These are phyloP conservation scores for Cicer bijugum DNA, from an alignment of 306 rosid species.

Conservation along the genomic window DNA sequence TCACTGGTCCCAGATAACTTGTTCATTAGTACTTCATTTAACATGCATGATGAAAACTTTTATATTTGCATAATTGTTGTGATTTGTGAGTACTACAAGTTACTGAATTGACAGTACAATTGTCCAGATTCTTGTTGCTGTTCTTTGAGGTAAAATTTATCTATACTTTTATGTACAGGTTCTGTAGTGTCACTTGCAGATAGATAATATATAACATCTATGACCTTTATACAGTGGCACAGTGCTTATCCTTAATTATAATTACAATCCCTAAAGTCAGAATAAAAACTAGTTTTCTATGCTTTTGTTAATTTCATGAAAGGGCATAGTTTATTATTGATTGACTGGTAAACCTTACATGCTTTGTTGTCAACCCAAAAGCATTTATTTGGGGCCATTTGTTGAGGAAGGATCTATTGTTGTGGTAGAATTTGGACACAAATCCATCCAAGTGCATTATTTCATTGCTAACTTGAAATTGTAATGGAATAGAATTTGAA, in stretches of 20 bases:
- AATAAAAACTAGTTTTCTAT: constrained; percentile 37
- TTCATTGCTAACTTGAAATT: constrained; percentile 36
- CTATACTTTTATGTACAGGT: constrained; percentile 12
- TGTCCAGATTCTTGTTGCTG: constrained; percentile 39
- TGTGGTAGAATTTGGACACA: constrained; percentile 35
- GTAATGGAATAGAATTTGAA: constrained; percentile 45
- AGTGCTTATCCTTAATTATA: constrained; percentile 20
- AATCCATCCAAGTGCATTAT: constrained; percentile 43
- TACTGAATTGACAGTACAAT: constrained; percentile 31
- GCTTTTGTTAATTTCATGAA: constrained; percentile 22
- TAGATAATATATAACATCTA: constrained; percentile 27
- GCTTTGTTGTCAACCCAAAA: constrained; percentile 37
- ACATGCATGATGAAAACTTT: constrained; percentile 40
- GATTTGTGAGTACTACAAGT: constrained; percentile 39
- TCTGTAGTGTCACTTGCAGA: constrained; percentile 34
- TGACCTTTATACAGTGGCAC: constrained; percentile 29
- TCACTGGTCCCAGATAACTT: constrained; percentile 45
- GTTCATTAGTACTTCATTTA: constrained; percentile 12
- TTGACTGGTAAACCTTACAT: constrained; percentile 36
- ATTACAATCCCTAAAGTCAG: constrained; percentile 28
- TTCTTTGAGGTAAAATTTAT: constrained; percentile 41
- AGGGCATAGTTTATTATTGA: constrained; percentile 34
- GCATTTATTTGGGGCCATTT: constrained; percentile 45
- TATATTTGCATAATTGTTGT: constrained; percentile 33
- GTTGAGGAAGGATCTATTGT: constrained; percentile 41